Base-by-base conservation (phyloP, 2,329 filamentous ascomycete genomes). In the Alternaria infectoria region DNA sequence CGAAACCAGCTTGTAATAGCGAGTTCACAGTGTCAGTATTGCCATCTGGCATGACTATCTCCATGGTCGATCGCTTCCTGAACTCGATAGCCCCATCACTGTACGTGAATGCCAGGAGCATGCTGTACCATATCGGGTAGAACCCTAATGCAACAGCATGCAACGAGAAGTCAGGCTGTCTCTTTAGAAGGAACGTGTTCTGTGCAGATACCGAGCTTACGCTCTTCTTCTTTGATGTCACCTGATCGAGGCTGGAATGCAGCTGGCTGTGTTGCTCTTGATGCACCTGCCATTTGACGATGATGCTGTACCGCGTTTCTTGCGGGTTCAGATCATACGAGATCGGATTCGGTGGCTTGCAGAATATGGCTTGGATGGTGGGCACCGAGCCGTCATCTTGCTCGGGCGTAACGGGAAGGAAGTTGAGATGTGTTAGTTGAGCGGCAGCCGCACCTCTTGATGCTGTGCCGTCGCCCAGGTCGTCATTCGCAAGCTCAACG, bases 81-180 rank as follows among this genome's bases (percentile, higher is more conserved):
- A 95, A 92, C 69, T 96, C 90, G 4, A 96, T 84, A 0, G 89
- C 91, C 11, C 94, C 92, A 75, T 97, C 93, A 65, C 91, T 91
- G 70, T 92, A 92, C 25, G 87, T 86, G 62, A 97, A 84, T 28
- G 90, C 89, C 3, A 97, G 67, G 2, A 91, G 85, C 62, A 89
- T 93, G 52, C 91, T 91, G 63, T 90, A 88, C 70, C 91, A 90
- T 17, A 91, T 84, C 3, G 88, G 83, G 50, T 90, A 87, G 28
- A 96, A 83, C 0, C 88, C 87, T 43, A 97, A 80, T 1, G 94
- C 83, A 23, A 91, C 85, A 75, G 93, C 93, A 69, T 91, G 88
- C 30, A 91, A 83, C 15, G 88, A 79, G 8, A 92, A 84, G 54
- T 95, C 89, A 2, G 91, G 87, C 21, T 91, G 81, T 73, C 90